Percentiles rank a stretch among this genome's conserved stretches.
phyloP scores from a whole-genome alignment of 2,329 filamentous ascomycete genomes.

The Curvularia sp. region DNA sequence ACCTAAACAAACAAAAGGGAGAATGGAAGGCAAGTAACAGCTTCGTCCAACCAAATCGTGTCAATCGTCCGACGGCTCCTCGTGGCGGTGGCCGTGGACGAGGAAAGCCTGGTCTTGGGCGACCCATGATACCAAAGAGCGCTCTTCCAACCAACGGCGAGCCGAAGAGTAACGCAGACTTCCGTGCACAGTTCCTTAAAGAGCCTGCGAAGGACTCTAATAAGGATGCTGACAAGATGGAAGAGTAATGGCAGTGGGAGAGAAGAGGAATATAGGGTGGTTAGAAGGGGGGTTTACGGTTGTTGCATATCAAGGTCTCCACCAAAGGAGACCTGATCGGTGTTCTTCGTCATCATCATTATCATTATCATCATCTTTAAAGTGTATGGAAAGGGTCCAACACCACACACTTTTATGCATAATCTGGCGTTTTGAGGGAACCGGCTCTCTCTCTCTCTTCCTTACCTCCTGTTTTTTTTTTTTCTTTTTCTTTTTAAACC shows the following conservation, averaged over 20 bases:
- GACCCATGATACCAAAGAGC: slow-evolving; percentile 34
- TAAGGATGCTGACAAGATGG: slow-evolving; percentile 33
- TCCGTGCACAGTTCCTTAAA: slow-evolving; percentile 61
- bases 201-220: slow-evolving; percentile 32
- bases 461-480: background rate
- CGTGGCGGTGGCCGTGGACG: slow-evolving; percentile 39
- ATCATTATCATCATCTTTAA: background rate
- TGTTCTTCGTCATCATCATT: background rate
- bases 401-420: background rate
- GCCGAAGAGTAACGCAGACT: slow-evolving; percentile 65
- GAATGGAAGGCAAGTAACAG: slow-evolving; percentile 51
- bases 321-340: background rate
- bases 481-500: background rate
- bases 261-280: background rate
- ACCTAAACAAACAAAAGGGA: slow-evolving; percentile 52
- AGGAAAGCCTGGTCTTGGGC: slow-evolving; percentile 40
- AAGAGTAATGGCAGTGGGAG: slow-evolving; percentile 31
- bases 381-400: background rate
- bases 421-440: background rate
- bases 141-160: slow-evolving; percentile 26
- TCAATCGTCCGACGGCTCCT: slow-evolving; percentile 37
- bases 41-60: slow-evolving; percentile 38
- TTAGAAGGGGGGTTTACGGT: background rate
- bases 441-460: background rate
- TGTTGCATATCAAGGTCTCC: background rate